These are phyloP conservation scores for Capsicum chinense DNA, from an alignment of 257 asterid genomes.

Conservation along the genomic window DNA sequence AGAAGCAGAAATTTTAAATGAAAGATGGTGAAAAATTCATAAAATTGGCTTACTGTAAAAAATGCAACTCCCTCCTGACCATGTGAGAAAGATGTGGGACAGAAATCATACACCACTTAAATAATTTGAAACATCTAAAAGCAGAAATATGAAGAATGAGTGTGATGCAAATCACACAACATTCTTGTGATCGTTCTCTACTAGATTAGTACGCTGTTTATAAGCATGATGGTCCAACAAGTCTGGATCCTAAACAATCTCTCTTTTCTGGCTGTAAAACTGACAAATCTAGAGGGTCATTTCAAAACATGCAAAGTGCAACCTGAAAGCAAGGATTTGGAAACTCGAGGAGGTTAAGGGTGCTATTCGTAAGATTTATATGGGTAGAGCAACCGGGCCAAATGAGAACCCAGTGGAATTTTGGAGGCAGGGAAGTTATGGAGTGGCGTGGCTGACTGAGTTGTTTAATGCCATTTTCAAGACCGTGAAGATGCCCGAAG, in stretches of 20 bases:
- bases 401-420: too few relatives aligned
- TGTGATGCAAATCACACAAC: neutral
- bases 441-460: too few relatives aligned
- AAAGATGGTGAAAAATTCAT: neutral
- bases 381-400: too few relatives aligned
- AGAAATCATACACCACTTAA: neutral
- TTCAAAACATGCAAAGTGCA: conserved; percentile 7
- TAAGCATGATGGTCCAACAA: neutral
- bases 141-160: conserved; percentile 20
- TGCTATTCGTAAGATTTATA: too few relatives aligned
- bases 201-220: conserved; percentile 14
- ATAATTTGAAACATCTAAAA: neutral
- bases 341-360: neutral
- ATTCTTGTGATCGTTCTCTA: neutral
- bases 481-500: too few relatives aligned
- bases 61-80: conserved; percentile 16
- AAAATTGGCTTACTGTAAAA: neutral
- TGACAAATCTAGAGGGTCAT: neutral
- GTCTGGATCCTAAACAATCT: neutral
- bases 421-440: too few relatives aligned
- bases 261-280: neutral
- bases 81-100: neutral
- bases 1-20: neutral
- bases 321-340: conserved; percentile 15
- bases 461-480: too few relatives aligned